Conservation (phyloP, 352 stramenopile genomes). For the Albugo candida region DNA sequence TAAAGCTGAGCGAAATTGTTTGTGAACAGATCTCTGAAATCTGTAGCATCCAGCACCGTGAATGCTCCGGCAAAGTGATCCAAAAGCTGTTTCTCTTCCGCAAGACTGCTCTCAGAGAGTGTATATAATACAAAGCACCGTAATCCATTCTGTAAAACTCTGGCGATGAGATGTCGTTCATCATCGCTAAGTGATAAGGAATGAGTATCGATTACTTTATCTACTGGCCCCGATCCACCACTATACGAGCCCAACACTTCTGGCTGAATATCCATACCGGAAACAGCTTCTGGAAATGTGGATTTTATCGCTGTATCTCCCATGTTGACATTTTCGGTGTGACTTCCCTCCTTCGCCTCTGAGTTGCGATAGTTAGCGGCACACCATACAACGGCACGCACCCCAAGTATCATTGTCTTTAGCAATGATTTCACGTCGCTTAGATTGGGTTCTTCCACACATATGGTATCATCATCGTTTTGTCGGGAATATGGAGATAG, state of each 20-base stretch:
- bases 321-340: conserved; percentile 8
- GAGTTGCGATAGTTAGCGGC: conserved; percentile 85
- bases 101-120: conserved; percentile 65
- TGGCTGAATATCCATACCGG: no score
- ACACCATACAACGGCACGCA: conserved; percentile 97
- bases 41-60: conserved; percentile 87
- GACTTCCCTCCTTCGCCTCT: conserved; percentile 27
- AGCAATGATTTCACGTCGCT: conserved; percentile 87
- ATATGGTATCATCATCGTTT: conserved; percentile 24
- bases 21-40: conserved; percentile 84
- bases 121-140: conserved; percentile 88
- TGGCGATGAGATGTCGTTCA: conserved; percentile 83
- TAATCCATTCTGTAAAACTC: conserved; percentile 85
- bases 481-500: conserved; percentile 33
- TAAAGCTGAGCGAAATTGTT: conserved; percentile 82
- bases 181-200: conserved; percentile 81
- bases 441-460: conserved; percentile 62
- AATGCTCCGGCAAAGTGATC: conserved; percentile 94
- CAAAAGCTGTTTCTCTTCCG: conserved; percentile 89
- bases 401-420: conserved; percentile 92
- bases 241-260: conserved; percentile 6
- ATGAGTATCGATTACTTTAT: conserved; percentile 14
- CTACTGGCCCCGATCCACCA: neutral
- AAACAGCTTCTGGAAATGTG: no score
- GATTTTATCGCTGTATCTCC: neutral